Evolutionary conservation across 495 filamentous ascomycete species (phyloP).

Genomic region (Penicillium taxi): DNA sequence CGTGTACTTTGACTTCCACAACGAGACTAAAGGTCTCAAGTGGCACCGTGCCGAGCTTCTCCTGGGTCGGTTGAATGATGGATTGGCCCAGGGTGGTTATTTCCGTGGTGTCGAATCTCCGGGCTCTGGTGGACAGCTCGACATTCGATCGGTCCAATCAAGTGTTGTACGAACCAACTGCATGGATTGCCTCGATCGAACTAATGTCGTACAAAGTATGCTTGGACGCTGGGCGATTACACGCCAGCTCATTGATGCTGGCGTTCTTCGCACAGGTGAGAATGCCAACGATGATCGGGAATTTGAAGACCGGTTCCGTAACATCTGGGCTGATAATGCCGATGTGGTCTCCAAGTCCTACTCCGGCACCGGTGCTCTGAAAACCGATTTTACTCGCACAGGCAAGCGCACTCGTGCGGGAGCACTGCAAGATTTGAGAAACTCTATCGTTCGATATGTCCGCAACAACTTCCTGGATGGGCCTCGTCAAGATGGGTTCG

Average conservation of each 20-base stretch:
- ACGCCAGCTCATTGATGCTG: conserved; percentile 75
- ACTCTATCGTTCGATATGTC: conserved; percentile 77
- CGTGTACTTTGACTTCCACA: conserved; percentile 96
- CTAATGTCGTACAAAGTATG: conserved; percentile 96
- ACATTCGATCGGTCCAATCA: conserved; percentile 69
- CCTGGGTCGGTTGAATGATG: conserved; percentile 67
- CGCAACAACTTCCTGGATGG: conserved; percentile 90
- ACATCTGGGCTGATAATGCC: conserved; percentile 97
- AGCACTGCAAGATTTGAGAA: conserved; percentile 69
- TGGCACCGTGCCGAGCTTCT: conserved; percentile 89
- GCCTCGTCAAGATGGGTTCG: conserved; percentile 87
- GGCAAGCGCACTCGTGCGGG: conserved; percentile 80
- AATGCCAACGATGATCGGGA: conserved; percentile 58
- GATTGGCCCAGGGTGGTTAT: conserved; percentile 69
- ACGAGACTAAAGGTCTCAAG: conserved; percentile 85
- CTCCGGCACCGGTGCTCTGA: conserved; percentile 89
- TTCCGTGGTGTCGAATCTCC: conserved; percentile 88
- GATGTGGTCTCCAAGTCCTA: conserved; percentile 89
- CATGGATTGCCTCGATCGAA: conserved; percentile 98
- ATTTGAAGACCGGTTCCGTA: conserved; percentile 86
- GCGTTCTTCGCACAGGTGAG: conserved; percentile 62
- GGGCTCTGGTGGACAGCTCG: conserved; percentile 60
- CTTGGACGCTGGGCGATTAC: conserved; percentile 81
- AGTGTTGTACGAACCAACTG: conserved; percentile 94
- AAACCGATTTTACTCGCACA: conserved; percentile 89